phyloP scores from a whole-genome alignment of 2,329 filamentous ascomycete species.

The Epichloe coenophiala region DNA sequence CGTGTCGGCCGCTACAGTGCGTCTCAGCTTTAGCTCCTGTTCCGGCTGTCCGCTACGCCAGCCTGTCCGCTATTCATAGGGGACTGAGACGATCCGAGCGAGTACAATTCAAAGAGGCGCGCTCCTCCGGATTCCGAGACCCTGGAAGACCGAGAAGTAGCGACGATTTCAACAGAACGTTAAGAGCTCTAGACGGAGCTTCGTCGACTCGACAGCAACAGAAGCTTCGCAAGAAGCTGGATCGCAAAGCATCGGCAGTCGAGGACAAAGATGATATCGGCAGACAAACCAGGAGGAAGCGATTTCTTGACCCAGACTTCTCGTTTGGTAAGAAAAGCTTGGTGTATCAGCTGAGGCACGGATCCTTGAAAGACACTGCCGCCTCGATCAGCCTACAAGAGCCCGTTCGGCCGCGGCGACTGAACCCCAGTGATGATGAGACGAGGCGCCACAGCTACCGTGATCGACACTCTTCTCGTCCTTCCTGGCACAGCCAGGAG shows the following conservation, averaged over 20 bases:
- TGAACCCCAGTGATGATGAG: neutral
- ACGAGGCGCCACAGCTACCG: neutral
- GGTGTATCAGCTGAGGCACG: constrained; percentile 40
- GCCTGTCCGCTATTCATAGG: constrained; percentile 54
- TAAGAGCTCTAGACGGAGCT: constrained; percentile 17
- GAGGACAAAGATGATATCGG: constrained; percentile 18
- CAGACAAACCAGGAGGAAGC: constrained; percentile 32
- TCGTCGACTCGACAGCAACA: constrained; percentile 19
- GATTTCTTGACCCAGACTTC: constrained; percentile 37
- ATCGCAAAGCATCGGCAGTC: constrained; percentile 23
- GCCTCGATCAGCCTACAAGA: constrained; percentile 13
- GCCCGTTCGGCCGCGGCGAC: constrained; percentile 10
- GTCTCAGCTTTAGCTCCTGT: neutral
- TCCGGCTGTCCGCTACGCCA: constrained; percentile 14
- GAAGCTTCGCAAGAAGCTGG: constrained; percentile 40
- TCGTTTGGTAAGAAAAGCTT: constrained; percentile 41
- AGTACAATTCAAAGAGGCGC: constrained; percentile 14
- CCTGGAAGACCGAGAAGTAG: constrained; percentile 7
- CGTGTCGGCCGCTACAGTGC: constrained; percentile 1
- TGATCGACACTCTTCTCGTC: neutral
- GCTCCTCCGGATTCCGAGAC: constrained; percentile 6
- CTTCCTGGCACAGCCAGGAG: neutral
- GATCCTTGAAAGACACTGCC: constrained; percentile 18
- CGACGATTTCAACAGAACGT: constrained; percentile 6
- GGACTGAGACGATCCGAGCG: constrained; percentile 43